phyloP scores from a whole-genome alignment of 257 asterid genomes.

The Ballota nigra region DNA sequence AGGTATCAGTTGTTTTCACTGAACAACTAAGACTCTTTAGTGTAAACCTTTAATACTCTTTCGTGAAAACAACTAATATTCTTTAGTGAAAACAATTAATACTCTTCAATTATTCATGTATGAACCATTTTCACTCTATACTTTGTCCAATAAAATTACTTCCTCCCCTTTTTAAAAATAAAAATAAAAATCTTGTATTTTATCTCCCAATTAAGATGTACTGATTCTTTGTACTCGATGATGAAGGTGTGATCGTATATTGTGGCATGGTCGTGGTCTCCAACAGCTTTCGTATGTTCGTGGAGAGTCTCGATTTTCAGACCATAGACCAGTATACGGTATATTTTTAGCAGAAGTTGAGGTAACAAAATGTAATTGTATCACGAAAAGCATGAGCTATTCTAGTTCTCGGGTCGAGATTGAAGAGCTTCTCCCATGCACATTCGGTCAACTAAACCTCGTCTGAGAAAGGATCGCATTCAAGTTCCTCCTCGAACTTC shows the following conservation, averaged over 20 bases:
- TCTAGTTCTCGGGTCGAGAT: slow-evolving; percentile 71
- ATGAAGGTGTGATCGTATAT: slow-evolving; percentile 90
- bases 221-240: slow-evolving; percentile 1
- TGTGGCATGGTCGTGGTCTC: slow-evolving; percentile 81
- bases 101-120: too few relatives aligned
- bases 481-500: background rate
- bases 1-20: too few relatives aligned
- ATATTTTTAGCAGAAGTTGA: slow-evolving; percentile 75
- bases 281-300: slow-evolving; percentile 81
- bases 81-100: too few relatives aligned
- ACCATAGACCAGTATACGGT: slow-evolving; percentile 84
- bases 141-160: too few relatives aligned
- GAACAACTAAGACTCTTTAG: too few relatives aligned
- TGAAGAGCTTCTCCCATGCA: slow-evolving; percentile 69
- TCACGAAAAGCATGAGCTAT: slow-evolving; percentile 55
- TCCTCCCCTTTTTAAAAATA: too few relatives aligned
- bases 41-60: too few relatives aligned
- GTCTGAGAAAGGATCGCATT: slow-evolving; percentile 20
- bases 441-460: slow-evolving; percentile 37
- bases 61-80: too few relatives aligned
- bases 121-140: too few relatives aligned
- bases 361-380: slow-evolving; percentile 43
- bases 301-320: slow-evolving; percentile 88
- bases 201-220: background rate
- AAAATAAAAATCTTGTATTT: too few relatives aligned